phyloP scores from a whole-genome alignment of 2,329 filamentous ascomycete species.

The Xylariaceae sp. region DNA sequence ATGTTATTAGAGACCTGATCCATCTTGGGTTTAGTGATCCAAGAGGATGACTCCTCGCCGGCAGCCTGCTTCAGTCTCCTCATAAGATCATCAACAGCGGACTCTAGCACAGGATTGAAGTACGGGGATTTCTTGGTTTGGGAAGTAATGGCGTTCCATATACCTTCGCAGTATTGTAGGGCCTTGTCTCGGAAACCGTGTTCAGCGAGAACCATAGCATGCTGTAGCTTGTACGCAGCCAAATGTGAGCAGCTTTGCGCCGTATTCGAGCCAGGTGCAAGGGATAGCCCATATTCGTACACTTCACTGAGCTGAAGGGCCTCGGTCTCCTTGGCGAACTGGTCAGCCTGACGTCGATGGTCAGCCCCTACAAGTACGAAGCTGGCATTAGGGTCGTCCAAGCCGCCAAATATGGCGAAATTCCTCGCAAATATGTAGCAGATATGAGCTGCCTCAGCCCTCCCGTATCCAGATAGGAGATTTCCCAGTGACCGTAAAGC shows the following conservation, averaged over 20 bases:
- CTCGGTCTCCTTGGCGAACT: constrained; percentile 81
- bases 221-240: constrained; percentile 87
- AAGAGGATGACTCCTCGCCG: constrained; percentile 80
- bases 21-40: constrained; percentile 95
- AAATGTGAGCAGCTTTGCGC: constrained; percentile 76
- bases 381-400: constrained; percentile 79
- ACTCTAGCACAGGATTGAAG: constrained; percentile 77
- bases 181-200: constrained; percentile 83
- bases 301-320: constrained; percentile 93
- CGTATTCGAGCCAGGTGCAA: constrained; percentile 65
- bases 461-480: constrained; percentile 82
- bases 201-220: constrained; percentile 84
- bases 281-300: constrained; percentile 86
- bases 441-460: constrained; percentile 89
- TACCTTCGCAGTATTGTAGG: constrained; percentile 88
- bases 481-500: constrained; percentile 82
- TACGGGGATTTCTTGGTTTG: constrained; percentile 87
- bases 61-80: constrained; percentile 85
- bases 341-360: constrained; percentile 72
- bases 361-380: constrained; percentile 88
- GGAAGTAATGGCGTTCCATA: constrained; percentile 75
- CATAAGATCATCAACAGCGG: constrained; percentile 81
- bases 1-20: constrained; percentile 92
- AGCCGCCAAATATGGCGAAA: constrained; percentile 75
- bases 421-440: constrained; percentile 88